Percentiles rank a stretch among this genome's conserved stretches.
These are phyloP conservation scores for Chlorella sorokiniana DNA, from an alignment of 139 green algal genomes.

Conservation along the genomic window DNA sequence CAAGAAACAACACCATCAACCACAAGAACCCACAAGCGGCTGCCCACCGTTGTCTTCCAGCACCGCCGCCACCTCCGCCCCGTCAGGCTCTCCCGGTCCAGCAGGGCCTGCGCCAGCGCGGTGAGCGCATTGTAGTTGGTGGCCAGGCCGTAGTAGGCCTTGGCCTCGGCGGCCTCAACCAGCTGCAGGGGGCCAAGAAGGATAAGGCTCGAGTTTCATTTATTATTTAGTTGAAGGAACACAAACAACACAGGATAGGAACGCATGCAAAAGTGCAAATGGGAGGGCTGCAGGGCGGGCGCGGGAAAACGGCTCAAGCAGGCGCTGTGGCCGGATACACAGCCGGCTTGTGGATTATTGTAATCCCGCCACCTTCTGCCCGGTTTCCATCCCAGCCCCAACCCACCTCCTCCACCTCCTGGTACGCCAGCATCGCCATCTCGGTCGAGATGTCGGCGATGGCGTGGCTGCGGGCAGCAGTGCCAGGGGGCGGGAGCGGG, in stretches of 20 bases:
- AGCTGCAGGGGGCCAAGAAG: constrained; percentile 51
- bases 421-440: constrained; percentile 50
- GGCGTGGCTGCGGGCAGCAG: neutral
- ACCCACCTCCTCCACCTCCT: constrained; percentile 53
- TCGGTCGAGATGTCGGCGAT: constrained; percentile 62
- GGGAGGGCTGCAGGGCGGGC: neutral
- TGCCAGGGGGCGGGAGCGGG: no score
- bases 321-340: no score
- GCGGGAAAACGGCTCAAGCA: neutral
- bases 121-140: constrained; percentile 78
- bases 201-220: neutral
- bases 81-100: constrained; percentile 50
- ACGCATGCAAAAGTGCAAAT: neutral
- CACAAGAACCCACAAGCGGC: neutral
- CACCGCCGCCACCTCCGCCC: constrained; percentile 60
- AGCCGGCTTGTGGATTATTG: no score
- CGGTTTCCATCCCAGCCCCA: neutral
- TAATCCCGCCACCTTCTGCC: neutral
- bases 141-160: constrained; percentile 85
- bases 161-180: constrained; percentile 85
- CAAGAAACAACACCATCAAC: neutral
- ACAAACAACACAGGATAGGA: no score
- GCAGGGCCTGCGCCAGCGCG: constrained; percentile 47
- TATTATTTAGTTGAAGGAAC: neutral
- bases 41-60: constrained; percentile 30